Conservation (phyloP, 2,329 filamentous ascomycete genomes). For the Furcasterigmium furcatum region DNA sequence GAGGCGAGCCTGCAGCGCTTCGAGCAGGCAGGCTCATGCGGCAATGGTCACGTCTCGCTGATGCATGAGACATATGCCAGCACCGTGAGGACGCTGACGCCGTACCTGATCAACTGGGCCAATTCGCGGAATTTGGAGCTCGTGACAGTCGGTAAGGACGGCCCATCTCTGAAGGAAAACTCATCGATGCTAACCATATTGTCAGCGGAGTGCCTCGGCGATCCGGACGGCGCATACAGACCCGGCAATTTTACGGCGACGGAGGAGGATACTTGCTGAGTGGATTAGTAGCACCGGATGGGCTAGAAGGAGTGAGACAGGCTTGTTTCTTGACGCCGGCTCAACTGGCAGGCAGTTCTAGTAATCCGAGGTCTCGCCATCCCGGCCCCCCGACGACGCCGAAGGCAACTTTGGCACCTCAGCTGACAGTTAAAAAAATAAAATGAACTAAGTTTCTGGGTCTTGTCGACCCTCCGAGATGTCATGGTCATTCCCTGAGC, state of each 20-base stretch:
- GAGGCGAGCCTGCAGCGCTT: constrained; percentile 52
- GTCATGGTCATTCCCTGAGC: too few relatives aligned
- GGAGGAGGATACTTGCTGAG: constrained; percentile 25
- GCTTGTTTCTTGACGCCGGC: too few relatives aligned
- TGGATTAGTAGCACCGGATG: too few relatives aligned
- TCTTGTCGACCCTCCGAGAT: too few relatives aligned
- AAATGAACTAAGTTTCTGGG: too few relatives aligned
- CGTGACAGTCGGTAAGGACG: constrained; percentile 46
- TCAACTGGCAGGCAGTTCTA: too few relatives aligned
- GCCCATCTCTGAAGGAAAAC: neutral
- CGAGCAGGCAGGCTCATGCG: constrained; percentile 34
- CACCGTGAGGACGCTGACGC: constrained; percentile 45
- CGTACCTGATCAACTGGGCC: constrained; percentile 48
- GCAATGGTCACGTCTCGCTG: constrained; percentile 51
- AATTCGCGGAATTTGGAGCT: constrained; percentile 42
- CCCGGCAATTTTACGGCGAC: constrained; percentile 31
- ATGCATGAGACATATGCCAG: constrained; percentile 52
- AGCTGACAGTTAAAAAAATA: too few relatives aligned
- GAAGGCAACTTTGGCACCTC: too few relatives aligned
- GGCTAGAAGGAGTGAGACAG: too few relatives aligned
- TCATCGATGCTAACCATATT: too few relatives aligned
- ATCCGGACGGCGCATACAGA: constrained; percentile 37
- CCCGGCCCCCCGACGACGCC: too few relatives aligned
- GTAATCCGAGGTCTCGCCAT: too few relatives aligned
- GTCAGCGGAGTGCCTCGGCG: constrained; percentile 41